Conservation (phyloP, 192 early-diverging fungal species). For the Linnemannia hyalina region DNA sequence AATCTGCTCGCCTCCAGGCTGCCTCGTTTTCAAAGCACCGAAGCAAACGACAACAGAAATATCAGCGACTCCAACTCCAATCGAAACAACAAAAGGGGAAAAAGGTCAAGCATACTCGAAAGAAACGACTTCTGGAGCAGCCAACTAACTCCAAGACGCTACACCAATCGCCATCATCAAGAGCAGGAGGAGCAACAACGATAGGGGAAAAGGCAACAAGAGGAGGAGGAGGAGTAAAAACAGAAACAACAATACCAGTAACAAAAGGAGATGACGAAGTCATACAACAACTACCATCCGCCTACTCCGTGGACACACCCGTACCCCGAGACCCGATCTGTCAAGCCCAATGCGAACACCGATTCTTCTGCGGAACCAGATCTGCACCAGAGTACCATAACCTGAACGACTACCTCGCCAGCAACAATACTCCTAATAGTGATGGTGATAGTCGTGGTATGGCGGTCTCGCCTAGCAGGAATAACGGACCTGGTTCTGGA, state of each 20-base stretch:
- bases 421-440: background rate
- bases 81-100: background rate
- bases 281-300: background rate
- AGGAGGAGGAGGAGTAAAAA: too few species aligned
- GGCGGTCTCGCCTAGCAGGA: background rate
- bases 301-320: background rate
- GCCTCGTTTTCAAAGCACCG: background rate
- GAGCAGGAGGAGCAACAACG: too few species aligned
- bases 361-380: slow-evolving; percentile 14
- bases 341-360: background rate
- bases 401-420: slow-evolving; percentile 6
- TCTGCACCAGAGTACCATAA: slow-evolving; percentile 16
- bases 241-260: too few species aligned
- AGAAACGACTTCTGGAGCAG: background rate
- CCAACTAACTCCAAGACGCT: too few species aligned
- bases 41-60: background rate
- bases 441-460: background rate
- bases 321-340: background rate
- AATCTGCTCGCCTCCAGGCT: slow-evolving; percentile 9
- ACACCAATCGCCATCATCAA: too few species aligned
- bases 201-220: too few species aligned
- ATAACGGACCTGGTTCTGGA: background rate
- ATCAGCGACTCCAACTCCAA: background rate
- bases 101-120: background rate
- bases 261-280: background rate